phyloP scores from a whole-genome alignment of 1,284 basidiomycete genomes.

The Macrocystidia cucumis region DNA sequence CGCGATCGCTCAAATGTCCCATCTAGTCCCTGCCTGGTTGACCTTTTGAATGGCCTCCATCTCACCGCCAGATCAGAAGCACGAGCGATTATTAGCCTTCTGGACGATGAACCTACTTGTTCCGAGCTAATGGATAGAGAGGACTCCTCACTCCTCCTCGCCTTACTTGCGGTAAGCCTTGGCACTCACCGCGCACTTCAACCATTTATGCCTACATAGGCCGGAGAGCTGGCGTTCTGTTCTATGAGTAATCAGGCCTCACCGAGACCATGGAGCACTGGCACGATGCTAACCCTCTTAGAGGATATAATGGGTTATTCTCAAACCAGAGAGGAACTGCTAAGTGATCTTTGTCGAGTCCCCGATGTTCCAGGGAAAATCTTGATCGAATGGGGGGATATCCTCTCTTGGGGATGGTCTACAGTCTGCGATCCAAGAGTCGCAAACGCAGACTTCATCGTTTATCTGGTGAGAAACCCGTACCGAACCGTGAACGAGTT shows the following conservation, averaged over 20 bases:
- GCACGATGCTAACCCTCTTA: slow-evolving; percentile 37
- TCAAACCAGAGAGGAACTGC: neutral
- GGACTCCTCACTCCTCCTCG: no score
- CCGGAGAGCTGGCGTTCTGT: no score
- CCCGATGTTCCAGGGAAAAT: slow-evolving; percentile 39
- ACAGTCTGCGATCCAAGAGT: slow-evolving; percentile 48
- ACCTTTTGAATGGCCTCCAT: slow-evolving; percentile 9
- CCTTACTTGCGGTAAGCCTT: no score
- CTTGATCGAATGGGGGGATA: slow-evolving; percentile 43
- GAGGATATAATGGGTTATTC: neutral
- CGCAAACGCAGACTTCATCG: slow-evolving; percentile 39
- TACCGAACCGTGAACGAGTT: slow-evolving; percentile 1
- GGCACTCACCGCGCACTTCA: no score
- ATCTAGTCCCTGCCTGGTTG: slow-evolving; percentile 9
- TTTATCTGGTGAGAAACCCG: slow-evolving; percentile 33
- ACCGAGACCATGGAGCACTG: slow-evolving; percentile 41
- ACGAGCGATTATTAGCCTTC: no score
- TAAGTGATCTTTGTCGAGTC: slow-evolving; percentile 6
- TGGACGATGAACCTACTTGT: no score
- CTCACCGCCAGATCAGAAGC: no score
- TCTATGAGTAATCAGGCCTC: no score
- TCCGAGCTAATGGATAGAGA: no score
- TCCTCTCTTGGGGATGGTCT: slow-evolving; percentile 57
- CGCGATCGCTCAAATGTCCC: neutral
- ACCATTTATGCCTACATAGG: no score